Percentiles rank a stretch among this genome's conserved stretches.
phyloP scores from a whole-genome alignment of 2,329 filamentous ascomycete genomes.

The Fusarium temperatum region DNA sequence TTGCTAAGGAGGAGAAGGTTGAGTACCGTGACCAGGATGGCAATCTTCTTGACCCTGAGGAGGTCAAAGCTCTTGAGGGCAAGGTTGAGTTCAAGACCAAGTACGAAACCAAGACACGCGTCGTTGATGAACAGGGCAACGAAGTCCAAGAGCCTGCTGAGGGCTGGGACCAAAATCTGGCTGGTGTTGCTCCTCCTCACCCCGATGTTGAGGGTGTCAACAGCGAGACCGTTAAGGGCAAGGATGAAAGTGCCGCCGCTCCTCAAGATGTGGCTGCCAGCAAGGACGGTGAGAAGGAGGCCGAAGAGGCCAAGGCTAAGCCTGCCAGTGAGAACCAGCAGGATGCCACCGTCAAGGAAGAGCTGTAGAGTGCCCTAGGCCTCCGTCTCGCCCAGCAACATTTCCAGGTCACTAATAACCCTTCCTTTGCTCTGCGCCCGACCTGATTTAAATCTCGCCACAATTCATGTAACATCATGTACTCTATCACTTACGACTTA shows the following conservation, averaged over 20 bases:
- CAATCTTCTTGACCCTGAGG: slow-evolving; percentile 83
- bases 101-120: slow-evolving; percentile 91
- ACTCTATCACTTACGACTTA: slow-evolving; percentile 42
- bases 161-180: slow-evolving; percentile 50
- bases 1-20: slow-evolving; percentile 78
- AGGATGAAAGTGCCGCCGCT: slow-evolving; percentile 46
- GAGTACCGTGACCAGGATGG: slow-evolving; percentile 97
- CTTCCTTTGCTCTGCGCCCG: not conserved
- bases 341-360: slow-evolving; percentile 60
- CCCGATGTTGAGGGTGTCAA: slow-evolving; percentile 70
- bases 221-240: slow-evolving; percentile 62
- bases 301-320: slow-evolving; percentile 64
- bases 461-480: slow-evolving; percentile 40
- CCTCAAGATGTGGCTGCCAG: slow-evolving; percentile 56
- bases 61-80: slow-evolving; percentile 85
- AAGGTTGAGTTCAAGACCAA: slow-evolving; percentile 96
- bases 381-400: not conserved
- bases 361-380: slow-evolving; percentile 43
- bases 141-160: slow-evolving; percentile 67
- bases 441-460: not conserved
- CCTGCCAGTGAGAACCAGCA: slow-evolving; percentile 71
- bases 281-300: slow-evolving; percentile 67
- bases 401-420: not conserved
- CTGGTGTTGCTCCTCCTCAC: slow-evolving; percentile 64
- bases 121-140: slow-evolving; percentile 83